Percentiles rank a stretch among this genome's conserved stretches.
phyloP scores from a whole-genome alignment of 1,139 yeast genomes.

The Kluyveromyces marxianus region DNA sequence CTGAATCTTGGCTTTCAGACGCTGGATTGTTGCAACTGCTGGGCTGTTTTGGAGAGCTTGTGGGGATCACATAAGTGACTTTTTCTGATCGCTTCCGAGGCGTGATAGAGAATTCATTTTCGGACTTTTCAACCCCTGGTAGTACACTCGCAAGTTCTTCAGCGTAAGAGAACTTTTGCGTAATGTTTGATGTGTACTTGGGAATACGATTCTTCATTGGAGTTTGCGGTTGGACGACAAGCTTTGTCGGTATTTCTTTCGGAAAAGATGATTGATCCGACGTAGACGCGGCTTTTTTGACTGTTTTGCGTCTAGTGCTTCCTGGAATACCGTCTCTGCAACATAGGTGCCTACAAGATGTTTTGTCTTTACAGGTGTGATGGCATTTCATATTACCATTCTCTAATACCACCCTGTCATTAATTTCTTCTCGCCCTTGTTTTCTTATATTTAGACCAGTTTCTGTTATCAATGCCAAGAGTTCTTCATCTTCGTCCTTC shows the following conservation, averaged over 20 bases:
- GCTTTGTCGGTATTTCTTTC: too few relatives aligned
- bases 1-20: not conserved
- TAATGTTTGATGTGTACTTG: too few relatives aligned
- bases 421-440: not conserved
- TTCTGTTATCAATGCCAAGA: not conserved
- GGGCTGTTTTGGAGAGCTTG: not conserved
- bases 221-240: too few relatives aligned
- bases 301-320: not conserved
- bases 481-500: conserved; percentile 4
- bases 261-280: too few relatives aligned
- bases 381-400: conserved; percentile 34
- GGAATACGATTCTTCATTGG: too few relatives aligned
- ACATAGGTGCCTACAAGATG: conserved; percentile 37
- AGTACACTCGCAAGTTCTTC: too few relatives aligned
- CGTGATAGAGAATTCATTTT: not conserved
- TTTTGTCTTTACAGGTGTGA: conserved; percentile 34
- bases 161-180: too few relatives aligned
- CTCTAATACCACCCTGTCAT: conserved; percentile 6
- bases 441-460: not conserved
- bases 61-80: not conserved
- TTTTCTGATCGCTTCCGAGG: not conserved
- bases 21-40: not conserved
- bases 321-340: conserved; percentile 38
- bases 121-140: too few relatives aligned
- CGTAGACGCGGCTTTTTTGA: not conserved